Base-by-base conservation (phyloP, 495 filamentous ascomycete genomes). In the Achaetomiella virescens region DNA sequence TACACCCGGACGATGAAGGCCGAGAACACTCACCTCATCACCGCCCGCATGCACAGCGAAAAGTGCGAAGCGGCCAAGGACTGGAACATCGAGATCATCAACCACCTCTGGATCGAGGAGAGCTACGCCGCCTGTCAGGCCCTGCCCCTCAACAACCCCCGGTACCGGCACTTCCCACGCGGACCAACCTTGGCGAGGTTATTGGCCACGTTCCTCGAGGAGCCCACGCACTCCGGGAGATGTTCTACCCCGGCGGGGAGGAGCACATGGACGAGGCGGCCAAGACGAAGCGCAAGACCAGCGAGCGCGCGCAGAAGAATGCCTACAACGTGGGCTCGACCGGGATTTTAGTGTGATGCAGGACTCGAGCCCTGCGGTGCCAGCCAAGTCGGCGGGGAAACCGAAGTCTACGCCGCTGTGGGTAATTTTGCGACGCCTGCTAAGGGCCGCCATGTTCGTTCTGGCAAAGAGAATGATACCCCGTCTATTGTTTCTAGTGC, bases 81-180 rank as follows among this genome's bases (percentile, higher is more conserved):
- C 68, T 99, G 93, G 93, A 85, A 85, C 31, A 84, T 97, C 27
- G 70, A 92, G 41, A 85, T 95, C 58, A 77, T 95, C 52, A 99
- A 99, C 66, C 92, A 97, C 63, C 76, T 99, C 1, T 99, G 93
- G 93, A 79, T 99, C 43, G 93, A 99, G 67, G 95, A 99, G 61
- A 91, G 90, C 69, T 99, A 97, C 66, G 89, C 91, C 6, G 87
- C 84, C 64, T 96, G 90, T 77, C 74, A 86, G 63, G 68, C 84
- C 37, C 84, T 87, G 62, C 77, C 77, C 1, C 63, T 90, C 4
- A 81, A 85, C 2, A 78, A 88, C 54, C 74, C 77, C 1, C 82
- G 84, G 48, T 97, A 95, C 64, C 87, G 76, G 1, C 78, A 85
- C 61, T 99, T 97, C 64, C 95, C 93, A 15, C 75, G 9, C 78